These are phyloP conservation scores for Plasmodium vivax DNA, from an alignment of 169 alveolate genomes.

Conservation along the genomic window DNA sequence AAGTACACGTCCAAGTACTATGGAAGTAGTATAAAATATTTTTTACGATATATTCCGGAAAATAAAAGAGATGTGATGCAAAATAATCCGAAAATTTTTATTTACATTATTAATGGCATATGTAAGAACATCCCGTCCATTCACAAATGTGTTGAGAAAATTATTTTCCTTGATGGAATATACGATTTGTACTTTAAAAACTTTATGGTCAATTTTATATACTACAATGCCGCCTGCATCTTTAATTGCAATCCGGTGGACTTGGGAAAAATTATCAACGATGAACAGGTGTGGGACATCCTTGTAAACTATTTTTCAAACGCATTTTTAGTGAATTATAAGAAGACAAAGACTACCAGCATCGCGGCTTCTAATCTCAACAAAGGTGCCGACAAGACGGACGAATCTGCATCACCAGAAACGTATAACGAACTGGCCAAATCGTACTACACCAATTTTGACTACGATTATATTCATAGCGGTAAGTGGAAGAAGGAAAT, in stretches of 20 bases:
- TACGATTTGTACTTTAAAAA: constrained; percentile 63
- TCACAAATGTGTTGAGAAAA: constrained; percentile 66
- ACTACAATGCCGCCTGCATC: constrained; percentile 40
- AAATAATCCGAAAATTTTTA: constrained; percentile 38
- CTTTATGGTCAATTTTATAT: constrained; percentile 69
- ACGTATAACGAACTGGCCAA: constrained; percentile 18
- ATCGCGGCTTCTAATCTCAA: background rate
- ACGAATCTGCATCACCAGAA: background rate
- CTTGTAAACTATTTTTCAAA: constrained; percentile 43
- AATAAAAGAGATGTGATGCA: constrained; percentile 64
- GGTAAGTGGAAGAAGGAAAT: constrained; percentile 68
- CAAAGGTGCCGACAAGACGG: background rate
- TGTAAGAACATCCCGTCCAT: constrained; percentile 57
- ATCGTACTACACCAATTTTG: constrained; percentile 19
- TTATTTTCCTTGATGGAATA: constrained; percentile 47
- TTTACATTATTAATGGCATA: constrained; percentile 39
- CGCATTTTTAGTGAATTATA: constrained; percentile 37
- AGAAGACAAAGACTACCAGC: constrained; percentile 1
- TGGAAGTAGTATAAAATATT: constrained; percentile 44
- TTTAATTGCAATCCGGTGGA: constrained; percentile 36
- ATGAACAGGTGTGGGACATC: constrained; percentile 61
- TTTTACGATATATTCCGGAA: constrained; percentile 48
- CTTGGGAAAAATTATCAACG: constrained; percentile 59
- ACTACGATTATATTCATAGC: constrained; percentile 61
- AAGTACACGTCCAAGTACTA: constrained; percentile 58